A percentile compares a stretch with the other conserved stretches of the same genome.
These are phyloP conservation scores for Chalciporus piperatoides DNA, from an alignment of 1,284 basidiomycete species.

Conservation along the genomic window DNA sequence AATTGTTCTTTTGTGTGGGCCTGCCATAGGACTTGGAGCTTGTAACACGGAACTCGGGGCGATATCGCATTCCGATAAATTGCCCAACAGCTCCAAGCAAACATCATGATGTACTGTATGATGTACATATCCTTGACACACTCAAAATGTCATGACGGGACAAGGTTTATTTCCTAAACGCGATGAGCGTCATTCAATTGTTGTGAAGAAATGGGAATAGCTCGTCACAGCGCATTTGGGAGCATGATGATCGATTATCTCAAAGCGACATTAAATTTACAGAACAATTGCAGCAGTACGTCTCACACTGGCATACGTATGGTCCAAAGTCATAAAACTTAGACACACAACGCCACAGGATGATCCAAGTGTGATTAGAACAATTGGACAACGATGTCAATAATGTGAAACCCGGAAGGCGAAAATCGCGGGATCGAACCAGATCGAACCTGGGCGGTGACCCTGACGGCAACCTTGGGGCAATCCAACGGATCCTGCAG, in stretches of 20 bases:
- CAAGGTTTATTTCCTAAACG: neutral
- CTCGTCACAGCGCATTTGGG: neutral
- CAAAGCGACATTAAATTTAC: no score
- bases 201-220: neutral
- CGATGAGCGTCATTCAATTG: neutral
- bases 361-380: neutral
- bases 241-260: no score
- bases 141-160: neutral
- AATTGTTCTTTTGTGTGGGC: no score
- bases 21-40: no score
- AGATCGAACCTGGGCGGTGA: slow-evolving; percentile 10
- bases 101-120: no score
- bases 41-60: no score
- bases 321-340: neutral
- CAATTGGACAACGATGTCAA: neutral
- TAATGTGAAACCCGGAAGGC: neutral
- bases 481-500: slow-evolving; percentile 4
- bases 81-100: no score
- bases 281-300: no score
- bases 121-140: no score
- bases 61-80: no score
- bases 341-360: neutral
- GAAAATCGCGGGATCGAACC: neutral
- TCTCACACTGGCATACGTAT: no score
- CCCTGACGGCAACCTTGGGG: neutral